phyloP scores from a whole-genome alignment of 306 rosid genomes.

The Hippophae rhamnoides region DNA sequence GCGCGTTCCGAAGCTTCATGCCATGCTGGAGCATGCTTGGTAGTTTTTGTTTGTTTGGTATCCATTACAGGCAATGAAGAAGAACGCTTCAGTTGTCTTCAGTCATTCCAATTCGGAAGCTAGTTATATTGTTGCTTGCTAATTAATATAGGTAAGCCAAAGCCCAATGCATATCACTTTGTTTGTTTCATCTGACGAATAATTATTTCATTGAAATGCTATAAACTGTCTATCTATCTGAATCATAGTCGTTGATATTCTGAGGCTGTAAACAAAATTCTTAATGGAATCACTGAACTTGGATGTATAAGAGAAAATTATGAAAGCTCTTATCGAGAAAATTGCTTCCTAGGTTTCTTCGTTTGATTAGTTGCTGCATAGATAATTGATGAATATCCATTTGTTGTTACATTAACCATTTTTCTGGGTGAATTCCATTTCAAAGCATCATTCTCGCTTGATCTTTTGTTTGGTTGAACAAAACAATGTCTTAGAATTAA shows the following conservation, averaged over 20 bases:
- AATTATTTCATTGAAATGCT: not conserved
- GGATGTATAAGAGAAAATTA: too few species aligned
- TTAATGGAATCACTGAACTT: too few species aligned
- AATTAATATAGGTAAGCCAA: constrained; percentile 31
- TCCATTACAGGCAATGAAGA: constrained; percentile 35
- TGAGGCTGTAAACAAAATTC: too few species aligned
- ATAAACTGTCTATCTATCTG: not conserved
- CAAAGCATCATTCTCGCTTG: not conserved
- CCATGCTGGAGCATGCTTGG: constrained; percentile 53
- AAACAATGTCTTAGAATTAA: not conserved
- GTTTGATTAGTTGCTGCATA: too few species aligned
- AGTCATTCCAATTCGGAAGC: constrained; percentile 29
- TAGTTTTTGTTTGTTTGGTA: constrained; percentile 25
- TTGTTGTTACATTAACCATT: not conserved
- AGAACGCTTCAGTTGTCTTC: constrained; percentile 31
- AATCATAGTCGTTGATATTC: too few species aligned
- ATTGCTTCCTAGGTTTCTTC: too few species aligned
- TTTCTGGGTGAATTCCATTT: not conserved
- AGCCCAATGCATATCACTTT: too few species aligned
- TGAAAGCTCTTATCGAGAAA: too few species aligned
- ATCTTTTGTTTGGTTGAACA: too few species aligned
- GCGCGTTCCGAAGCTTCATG: constrained; percentile 72
- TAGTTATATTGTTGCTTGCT: constrained; percentile 25
- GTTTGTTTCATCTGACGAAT: too few species aligned
- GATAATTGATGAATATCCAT: too few species aligned